phyloP scores from a whole-genome alignment of 441 rosid genomes.

The Melastoma candidum region DNA sequence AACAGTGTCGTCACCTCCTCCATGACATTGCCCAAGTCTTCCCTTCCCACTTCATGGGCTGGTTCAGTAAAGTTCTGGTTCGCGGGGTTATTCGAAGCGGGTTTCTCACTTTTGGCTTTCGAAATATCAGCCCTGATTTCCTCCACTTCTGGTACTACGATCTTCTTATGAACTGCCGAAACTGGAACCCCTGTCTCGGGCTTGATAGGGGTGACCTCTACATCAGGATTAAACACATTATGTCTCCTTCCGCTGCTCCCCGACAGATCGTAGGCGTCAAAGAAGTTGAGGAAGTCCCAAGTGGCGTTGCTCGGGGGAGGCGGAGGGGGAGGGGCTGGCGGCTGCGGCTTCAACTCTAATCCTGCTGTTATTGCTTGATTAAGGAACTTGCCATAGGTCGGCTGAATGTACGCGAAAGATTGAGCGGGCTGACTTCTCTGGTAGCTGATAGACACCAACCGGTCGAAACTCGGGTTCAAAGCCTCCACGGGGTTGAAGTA shows the following conservation, averaged over 20 bases:
- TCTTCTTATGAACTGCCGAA: too few species aligned
- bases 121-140: not conserved
- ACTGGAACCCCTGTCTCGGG: too few species aligned
- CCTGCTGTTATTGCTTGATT: conserved; percentile 7
- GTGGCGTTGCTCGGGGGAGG: too few species aligned
- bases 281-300: conserved; percentile 16
- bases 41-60: conserved; percentile 15
- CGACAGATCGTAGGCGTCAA: conserved; percentile 28
- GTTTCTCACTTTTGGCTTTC: conserved; percentile 7
- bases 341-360: conserved; percentile 11
- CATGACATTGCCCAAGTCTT: conserved; percentile 18
- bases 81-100: conserved; percentile 3
- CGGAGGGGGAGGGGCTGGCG: conserved; percentile 39
- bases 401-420: conserved; percentile 14
- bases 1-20: conserved; percentile 29
- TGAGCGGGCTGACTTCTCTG: conserved; percentile 14
- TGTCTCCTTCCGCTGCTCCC: conserved; percentile 16
- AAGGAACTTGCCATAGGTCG: conserved; percentile 5
- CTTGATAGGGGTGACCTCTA: too few species aligned
- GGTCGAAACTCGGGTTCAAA: conserved; percentile 13
- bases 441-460: conserved; percentile 13
- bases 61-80: conserved; percentile 2
- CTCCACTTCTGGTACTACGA: too few species aligned
- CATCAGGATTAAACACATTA: conserved; percentile 6
- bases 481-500: conserved; percentile 7